Evolutionary conservation across 163 green algal genomes (phyloP), one percentile per base, ranked within the genome.

Genomic region (Scenedesmus sp.): DNA sequence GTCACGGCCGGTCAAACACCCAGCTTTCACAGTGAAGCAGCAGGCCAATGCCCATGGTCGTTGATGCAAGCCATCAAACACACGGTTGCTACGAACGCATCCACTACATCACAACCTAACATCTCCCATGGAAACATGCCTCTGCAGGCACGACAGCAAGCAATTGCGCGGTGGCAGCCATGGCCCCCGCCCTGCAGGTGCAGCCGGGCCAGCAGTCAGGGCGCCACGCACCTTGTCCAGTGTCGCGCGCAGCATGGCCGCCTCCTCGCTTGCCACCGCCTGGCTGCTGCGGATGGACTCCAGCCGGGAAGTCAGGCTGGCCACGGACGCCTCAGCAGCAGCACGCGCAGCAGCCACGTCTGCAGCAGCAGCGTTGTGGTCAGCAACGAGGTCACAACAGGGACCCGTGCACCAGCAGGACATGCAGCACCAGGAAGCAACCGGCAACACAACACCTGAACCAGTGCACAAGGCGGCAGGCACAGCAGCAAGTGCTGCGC

Each of bases 221-320:
- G 16, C 6, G 30, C 9, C 1, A 0, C 65, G 65, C 65, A 76
- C 65, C 65, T 76, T 76, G 65, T 76, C 85, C 5, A 89, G 85
- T 13, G 37, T 73, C 3, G 85, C 85, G n/a, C 85, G 53, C 40
- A 89, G 85, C 85, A 89, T 83, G 15, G 85, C 85, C 43, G 85
- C 85, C 85, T 89, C 85, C 73, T 89, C 85, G 59, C 44, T 53
- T 40, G 85, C 85, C 68, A 72, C 85, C 13, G 85, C 68, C n/a
- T 89, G 85, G 40, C 44, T 83, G 20, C 43, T 30, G 22, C 43
- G 53, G 16, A 72, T 26, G 13, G 43, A 33, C 43, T 72, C 68
- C 68, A 89, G 85, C 56, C 83, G 85, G 20, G 43, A n/a, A 12
- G 2, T 72, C 30, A 89, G 43, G 7, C 43, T 9, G 2, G 30